Conservation (phyloP, 176 grass and related monocot genomes). For the Lolium perenne region DNA sequence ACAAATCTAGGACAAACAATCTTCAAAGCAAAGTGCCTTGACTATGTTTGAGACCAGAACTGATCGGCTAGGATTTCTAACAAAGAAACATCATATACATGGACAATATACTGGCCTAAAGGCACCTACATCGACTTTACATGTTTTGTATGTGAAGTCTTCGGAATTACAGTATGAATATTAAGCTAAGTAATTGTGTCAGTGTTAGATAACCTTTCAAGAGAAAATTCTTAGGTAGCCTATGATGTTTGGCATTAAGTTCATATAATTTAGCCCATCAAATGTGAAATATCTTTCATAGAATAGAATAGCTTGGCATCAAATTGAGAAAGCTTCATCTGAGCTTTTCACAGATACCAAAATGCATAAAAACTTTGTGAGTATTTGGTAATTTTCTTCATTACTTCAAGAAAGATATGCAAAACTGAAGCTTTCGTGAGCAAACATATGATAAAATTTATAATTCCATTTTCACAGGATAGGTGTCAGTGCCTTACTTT, state of each 20-base stretch:
- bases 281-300: conserved; percentile 13
- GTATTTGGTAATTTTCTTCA: conserved; percentile 1
- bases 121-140: conserved; percentile 8
- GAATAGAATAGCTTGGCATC: conserved; percentile 13
- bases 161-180: conserved; percentile 7
- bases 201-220: neutral
- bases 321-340: conserved; percentile 31
- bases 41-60: conserved; percentile 21
- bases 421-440: conserved; percentile 18
- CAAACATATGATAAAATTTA: conserved; percentile 17
- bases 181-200: neutral
- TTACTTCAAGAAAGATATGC: conserved; percentile 22
- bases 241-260: conserved; percentile 35
- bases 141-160: neutral
- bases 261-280: conserved; percentile 20
- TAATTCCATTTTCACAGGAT: conserved; percentile 23
- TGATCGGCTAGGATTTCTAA: neutral
- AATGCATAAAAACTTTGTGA: conserved; percentile 8
- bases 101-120: conserved; percentile 28
- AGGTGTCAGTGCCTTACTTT: conserved; percentile 61
- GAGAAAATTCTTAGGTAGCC: conserved; percentile 12
- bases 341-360: neutral
- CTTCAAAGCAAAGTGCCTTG: conserved; percentile 8
- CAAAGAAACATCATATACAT: conserved; percentile 10
- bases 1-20: conserved; percentile 23